These are phyloP conservation scores for Lactarius deliciosus DNA, from an alignment of 768 basidiomycete species.

Conservation along the genomic window DNA sequence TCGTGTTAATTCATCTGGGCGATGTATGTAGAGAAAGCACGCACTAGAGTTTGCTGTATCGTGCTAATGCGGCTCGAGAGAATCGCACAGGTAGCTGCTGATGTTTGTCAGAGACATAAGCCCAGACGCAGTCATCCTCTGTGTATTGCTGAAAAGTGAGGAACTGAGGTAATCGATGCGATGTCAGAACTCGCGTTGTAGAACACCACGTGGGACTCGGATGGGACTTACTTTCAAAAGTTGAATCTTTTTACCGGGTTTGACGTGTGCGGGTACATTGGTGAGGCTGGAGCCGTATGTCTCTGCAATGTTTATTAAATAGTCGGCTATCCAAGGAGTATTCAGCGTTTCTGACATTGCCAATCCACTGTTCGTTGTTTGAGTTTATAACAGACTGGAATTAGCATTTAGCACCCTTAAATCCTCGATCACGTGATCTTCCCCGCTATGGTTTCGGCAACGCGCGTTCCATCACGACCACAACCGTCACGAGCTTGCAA, in stretches of 20 bases:
- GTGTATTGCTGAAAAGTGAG: constrained; percentile 47
- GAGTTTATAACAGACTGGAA: not conserved
- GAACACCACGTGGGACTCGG: not conserved
- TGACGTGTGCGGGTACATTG: constrained; percentile 36
- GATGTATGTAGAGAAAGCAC: constrained; percentile 14
- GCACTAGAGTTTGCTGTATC: constrained; percentile 43
- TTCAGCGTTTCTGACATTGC: constrained; percentile 42
- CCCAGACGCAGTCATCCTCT: constrained; percentile 56
- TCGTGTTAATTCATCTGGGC: not conserved
- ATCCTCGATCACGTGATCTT: constrained; percentile 15
- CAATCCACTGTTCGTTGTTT: not conserved
- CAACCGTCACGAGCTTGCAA: not conserved
- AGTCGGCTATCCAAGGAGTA: constrained; percentile 56
- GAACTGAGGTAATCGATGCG: constrained; percentile 42
- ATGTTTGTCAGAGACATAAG: constrained; percentile 57
- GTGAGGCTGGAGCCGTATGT: constrained; percentile 48
- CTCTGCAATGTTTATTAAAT: constrained; percentile 52
- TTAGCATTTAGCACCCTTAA: not conserved
- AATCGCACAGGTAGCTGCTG: constrained; percentile 54
- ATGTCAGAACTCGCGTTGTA: constrained; percentile 2
- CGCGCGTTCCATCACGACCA: not conserved
- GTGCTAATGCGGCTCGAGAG: constrained; percentile 48
- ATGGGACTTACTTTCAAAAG: constrained; percentile 49
- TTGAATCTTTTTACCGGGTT: constrained; percentile 53
- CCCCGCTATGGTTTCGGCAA: not conserved